phyloP scores from a whole-genome alignment of 2,329 filamentous ascomycete species.

The Alternaria triticimaculans region DNA sequence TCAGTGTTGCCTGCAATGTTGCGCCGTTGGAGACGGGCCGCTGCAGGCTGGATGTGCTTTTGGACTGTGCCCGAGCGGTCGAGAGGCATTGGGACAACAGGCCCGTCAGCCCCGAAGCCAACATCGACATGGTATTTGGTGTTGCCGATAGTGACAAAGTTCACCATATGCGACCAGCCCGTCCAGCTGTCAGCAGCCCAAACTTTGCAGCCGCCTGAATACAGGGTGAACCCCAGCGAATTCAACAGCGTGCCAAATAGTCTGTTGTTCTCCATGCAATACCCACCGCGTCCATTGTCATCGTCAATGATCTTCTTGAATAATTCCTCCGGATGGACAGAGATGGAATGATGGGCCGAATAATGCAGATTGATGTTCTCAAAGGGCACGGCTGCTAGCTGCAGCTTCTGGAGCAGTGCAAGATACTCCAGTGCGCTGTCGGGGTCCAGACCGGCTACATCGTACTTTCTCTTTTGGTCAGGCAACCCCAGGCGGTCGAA shows the following conservation, averaged over 20 bases:
- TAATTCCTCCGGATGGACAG: constrained; percentile 57
- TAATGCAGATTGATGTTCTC: constrained; percentile 64
- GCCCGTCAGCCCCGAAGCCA: constrained; percentile 51
- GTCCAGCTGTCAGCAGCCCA: constrained; percentile 30
- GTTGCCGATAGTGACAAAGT: constrained; percentile 50
- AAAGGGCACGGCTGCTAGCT: constrained; percentile 60
- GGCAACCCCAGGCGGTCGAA: constrained; percentile 45
- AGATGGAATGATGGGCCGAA: constrained; percentile 50
- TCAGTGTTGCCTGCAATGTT: constrained; percentile 44
- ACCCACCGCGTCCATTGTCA: constrained; percentile 59
- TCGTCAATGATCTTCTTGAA: constrained; percentile 63
- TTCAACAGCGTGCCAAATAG: constrained; percentile 61
- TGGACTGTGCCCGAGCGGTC: constrained; percentile 32
- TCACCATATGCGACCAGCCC: constrained; percentile 55
- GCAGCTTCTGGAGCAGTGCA: constrained; percentile 43
- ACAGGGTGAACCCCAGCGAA: constrained; percentile 58
- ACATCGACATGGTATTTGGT: constrained; percentile 52
- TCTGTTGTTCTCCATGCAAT: constrained; percentile 67
- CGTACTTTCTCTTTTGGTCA: constrained; percentile 29
- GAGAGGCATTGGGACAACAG: constrained; percentile 48
- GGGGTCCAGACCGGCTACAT: constrained; percentile 28
- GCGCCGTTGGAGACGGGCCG: constrained; percentile 42
- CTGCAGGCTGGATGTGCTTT: constrained; percentile 40
- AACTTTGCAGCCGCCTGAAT: constrained; percentile 52
- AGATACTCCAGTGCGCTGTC: constrained; percentile 39